Evolutionary conservation across 306 rosid genomes (phyloP), one percentile per base, ranked within the genome.

Genomic region (Inga oerstediana): DNA sequence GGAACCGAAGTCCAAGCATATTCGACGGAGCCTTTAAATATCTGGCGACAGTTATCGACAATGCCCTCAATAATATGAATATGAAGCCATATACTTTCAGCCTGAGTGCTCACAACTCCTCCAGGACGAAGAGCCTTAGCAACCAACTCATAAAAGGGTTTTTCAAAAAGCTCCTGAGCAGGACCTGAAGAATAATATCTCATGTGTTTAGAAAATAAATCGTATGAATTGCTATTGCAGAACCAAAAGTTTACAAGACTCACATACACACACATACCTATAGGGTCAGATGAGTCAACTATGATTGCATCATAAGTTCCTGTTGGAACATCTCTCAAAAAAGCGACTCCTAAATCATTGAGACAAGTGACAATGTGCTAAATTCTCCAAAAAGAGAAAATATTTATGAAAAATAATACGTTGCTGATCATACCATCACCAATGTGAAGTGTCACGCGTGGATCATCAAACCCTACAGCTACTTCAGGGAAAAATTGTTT

Each of bases 1-100:
- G 99, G 99, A 86, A 97, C 99, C 0, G 99, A 92, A 73, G 99
- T 97, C 99, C 99, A 97, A 59, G 97, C 99, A 78, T 97, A 97
- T 84, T 97, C 90, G 77, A 97, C 97, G 39, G 98, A 92, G 75
- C 99, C 99, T 92, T 94, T 97, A 85, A 94, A 97, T 87, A 94
- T 74, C 48, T 91, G 94, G 80, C 95, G 95, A 79, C 98, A 97
- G 77, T 97, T 97, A 24, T 85, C 75, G 35, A 94, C 97, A 69
- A 97, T 90, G 82, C 87, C 97, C 87, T 97, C 97, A 49, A 97
- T 97, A 44, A 97, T 94, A 80, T 94, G 89, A 97, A 94, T 97
- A 80, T 97, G 99, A 84, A 97, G 99, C 99, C 99, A 97, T 81
- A 94, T 94, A 76, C 99, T 97, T 90, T 97, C 99, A 27, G 99